phyloP scores from a whole-genome alignment of 2,329 filamentous ascomycete genomes.

The Fusarium acutatum region DNA sequence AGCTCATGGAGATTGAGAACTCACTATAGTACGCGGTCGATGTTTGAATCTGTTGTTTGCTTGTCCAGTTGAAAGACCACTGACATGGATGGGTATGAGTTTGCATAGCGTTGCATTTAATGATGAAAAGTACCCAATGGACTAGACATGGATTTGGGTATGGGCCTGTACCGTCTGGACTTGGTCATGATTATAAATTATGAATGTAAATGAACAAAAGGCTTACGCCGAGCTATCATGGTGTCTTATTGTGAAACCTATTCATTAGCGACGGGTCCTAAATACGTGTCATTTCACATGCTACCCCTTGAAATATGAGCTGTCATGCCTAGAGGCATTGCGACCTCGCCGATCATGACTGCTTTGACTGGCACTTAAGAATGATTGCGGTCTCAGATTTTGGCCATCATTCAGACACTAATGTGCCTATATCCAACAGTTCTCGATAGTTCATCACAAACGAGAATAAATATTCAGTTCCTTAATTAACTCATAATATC shows the following conservation, averaged over 20 bases:
- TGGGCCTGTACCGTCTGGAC: not conserved
- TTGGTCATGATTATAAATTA: slow-evolving; percentile 17
- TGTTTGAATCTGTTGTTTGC: not conserved
- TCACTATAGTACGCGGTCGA: slow-evolving; percentile 48
- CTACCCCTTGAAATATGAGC: not conserved
- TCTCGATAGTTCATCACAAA: not conserved
- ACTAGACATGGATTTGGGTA: not conserved
- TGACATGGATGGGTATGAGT: slow-evolving; percentile 7
- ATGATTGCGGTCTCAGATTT: not conserved
- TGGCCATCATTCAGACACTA: not conserved
- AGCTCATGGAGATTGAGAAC: slow-evolving; percentile 73
- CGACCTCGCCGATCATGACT: not conserved
- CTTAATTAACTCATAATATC: not conserved
- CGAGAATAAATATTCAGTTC: not conserved
- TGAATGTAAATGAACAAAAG: slow-evolving; percentile 26
- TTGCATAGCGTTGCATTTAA: slow-evolving; percentile 39
- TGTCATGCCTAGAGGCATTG: not conserved
- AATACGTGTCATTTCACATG: not conserved
- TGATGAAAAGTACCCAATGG: slow-evolving; percentile 8
- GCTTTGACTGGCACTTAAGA: too few species aligned
- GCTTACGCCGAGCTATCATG: not conserved
- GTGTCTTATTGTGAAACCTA: not conserved
- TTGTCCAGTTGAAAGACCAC: not conserved
- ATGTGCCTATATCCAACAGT: not conserved
- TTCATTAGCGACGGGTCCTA: not conserved